Percentiles rank a stretch among this genome's conserved stretches.
Conservation (phyloP, 306 rosid genomes). For the Herpetospermum pedunculosum region DNA sequence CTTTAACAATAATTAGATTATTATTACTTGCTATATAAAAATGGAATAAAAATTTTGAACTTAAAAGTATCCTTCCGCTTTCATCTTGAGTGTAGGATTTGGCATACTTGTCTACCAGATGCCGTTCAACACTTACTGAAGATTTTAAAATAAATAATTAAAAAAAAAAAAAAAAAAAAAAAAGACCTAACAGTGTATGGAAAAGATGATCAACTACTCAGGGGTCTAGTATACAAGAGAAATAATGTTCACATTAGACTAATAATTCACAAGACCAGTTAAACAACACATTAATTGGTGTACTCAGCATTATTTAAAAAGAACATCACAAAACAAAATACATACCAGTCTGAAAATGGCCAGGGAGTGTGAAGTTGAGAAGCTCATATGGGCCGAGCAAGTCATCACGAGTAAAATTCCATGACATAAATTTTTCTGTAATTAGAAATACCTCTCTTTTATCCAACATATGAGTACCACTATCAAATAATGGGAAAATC, state of each 20-base stretch:
- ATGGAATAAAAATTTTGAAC: neutral
- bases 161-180: too few relatives aligned
- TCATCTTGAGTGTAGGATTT: neutral
- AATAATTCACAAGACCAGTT: neutral
- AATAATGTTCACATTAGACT: neutral
- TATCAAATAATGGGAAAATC: slow-evolving; percentile 39
- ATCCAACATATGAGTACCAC: slow-evolving; percentile 21
- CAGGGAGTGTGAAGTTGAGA: slow-evolving; percentile 48
- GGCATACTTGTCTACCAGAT: neutral
- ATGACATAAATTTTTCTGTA: slow-evolving; percentile 21
- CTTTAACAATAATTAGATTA: neutral
- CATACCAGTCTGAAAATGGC: slow-evolving; percentile 42
- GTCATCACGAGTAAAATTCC: slow-evolving; percentile 40
- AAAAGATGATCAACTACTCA: neutral
- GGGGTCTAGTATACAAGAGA: neutral
- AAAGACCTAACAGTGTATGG: neutral
- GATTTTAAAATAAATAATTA: neutral
- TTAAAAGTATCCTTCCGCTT: neutral
- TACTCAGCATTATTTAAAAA: neutral
- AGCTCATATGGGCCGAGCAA: slow-evolving; percentile 88
- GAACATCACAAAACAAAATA: slow-evolving; percentile 11
- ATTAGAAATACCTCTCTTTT: slow-evolving; percentile 41
- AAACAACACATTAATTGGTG: neutral
- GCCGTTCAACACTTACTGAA: neutral
- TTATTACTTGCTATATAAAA: neutral